These are phyloP conservation scores for Teunomyces cretensis DNA, from an alignment of 805 yeast genomes.

Conservation along the genomic window DNA sequence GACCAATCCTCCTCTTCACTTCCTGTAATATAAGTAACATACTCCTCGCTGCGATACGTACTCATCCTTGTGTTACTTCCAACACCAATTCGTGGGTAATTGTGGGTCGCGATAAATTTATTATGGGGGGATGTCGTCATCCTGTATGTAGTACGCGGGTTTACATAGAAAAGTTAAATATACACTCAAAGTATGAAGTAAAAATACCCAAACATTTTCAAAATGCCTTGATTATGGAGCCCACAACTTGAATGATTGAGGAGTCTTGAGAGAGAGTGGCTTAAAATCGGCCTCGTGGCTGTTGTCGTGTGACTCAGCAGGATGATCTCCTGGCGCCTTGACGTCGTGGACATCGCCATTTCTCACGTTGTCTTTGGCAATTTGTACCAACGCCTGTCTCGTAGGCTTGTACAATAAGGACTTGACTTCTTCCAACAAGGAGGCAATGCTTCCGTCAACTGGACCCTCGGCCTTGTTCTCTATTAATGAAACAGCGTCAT, in stretches of 20 bases:
- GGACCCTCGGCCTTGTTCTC: conserved; percentile 9
- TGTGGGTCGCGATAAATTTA: background rate
- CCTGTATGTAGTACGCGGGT: background rate
- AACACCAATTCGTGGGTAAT: background rate
- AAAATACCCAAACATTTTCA: background rate
- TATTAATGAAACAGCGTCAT: conserved; percentile 26
- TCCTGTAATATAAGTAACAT: conserved; percentile 1
- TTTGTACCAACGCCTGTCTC: conserved; percentile 21
- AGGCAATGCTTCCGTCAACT: conserved; percentile 12
- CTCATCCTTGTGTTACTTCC: background rate
- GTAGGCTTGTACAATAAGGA: conserved; percentile 34
- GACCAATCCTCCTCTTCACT: background rate
- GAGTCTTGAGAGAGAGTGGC: conserved; percentile 42
- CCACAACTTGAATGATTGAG: conserved; percentile 46
- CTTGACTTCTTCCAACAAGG: conserved; percentile 31
- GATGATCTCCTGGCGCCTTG: background rate
- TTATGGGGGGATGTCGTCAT: background rate
- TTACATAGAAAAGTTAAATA: too few relatives aligned
- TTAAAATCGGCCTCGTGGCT: conserved; percentile 18
- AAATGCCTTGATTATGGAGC: conserved; percentile 29
- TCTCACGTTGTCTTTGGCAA: conserved; percentile 8
- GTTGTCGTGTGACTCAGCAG: conserved; percentile 7
- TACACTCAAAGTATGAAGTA: background rate
- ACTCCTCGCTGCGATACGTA: conserved; percentile 1
- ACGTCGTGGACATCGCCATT: conserved; percentile 10